These are phyloP conservation scores for Endoconidiophora polonica DNA, from an alignment of 2,329 filamentous ascomycete genomes.

Conservation along the genomic window DNA sequence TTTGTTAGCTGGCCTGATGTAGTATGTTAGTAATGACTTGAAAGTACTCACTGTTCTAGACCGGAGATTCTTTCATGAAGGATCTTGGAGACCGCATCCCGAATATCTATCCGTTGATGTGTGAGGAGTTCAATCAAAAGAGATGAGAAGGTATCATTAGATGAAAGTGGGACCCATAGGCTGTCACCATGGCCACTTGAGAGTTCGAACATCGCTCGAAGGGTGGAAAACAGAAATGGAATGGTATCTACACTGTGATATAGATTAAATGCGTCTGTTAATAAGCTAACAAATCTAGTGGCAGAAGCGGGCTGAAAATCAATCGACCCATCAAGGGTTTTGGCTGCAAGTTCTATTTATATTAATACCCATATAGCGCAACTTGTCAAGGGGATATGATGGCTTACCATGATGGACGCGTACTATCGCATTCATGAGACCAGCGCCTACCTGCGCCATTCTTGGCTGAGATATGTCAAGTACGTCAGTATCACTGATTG, in stretches of 20 bases:
- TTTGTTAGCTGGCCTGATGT: not conserved
- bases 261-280: not conserved
- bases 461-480: constrained; percentile 19
- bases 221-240: not conserved
- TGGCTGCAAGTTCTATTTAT: not conserved
- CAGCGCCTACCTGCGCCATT: not conserved
- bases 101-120: constrained; percentile 18
- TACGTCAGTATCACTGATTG: constrained; percentile 41
- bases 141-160: not conserved
- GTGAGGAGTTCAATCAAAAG: constrained; percentile 13
- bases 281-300: not conserved
- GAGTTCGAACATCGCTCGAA: not conserved
- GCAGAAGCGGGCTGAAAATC: not conserved
- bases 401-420: constrained; percentile 24
- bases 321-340: not conserved
- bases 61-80: constrained; percentile 10
- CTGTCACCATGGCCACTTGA: not conserved
- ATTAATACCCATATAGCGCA: not conserved
- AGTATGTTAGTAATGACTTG: not conserved
- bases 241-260: not conserved
- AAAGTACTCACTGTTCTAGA: not conserved
- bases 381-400: not conserved
- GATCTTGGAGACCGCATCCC: constrained; percentile 22
- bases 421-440: constrained; percentile 17
- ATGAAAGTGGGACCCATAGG: not conserved